Base-by-base conservation (phyloP, 345 rosid species). In the Turnera subulata region DNA sequence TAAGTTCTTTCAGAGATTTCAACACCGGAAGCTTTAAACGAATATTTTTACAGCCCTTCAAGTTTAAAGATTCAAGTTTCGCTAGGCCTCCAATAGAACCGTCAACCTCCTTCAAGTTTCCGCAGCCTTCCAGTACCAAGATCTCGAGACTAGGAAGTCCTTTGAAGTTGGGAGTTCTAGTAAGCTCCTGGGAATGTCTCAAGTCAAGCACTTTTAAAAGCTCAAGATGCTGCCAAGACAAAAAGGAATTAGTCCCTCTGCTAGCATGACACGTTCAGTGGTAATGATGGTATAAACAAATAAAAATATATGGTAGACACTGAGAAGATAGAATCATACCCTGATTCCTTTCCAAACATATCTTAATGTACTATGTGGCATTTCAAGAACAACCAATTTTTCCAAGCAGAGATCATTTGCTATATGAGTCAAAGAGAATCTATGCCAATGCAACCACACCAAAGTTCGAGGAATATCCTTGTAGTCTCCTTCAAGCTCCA, bases 71-170 rank as follows among this genome's bases (percentile, higher is more conserved):
- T n/a, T n/a, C n/a, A n/a, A n/a, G n/a, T n/a, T n/a, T n/a, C n/a
- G 17, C 15, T n/a, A 58, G 6, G 6, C 5, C n/a, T 0, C 62
- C 62, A 45, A 43, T 29, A 15, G 61, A 57, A 1, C 10, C 24
- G 45, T 57, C 29, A 57, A 57, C 13, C 25, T 44, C 40, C 11
- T 17, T 8, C 11, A 57, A 14, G 5, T 38, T 55, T 21, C n/a
- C 16, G 22, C 52, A 58, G 13, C 18, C 52, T 58, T 58, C 19
- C 0, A 58, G 52, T 11, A 9, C 1, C 14, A 56, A 7, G 5
- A 20, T 37, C 50, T 64, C 69, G 6, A 49, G 62, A 14, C n/a
- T 40, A 20, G 42, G 56, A 1, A 58, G 2, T 4, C 24, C 50
- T 16, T 17, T 18, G 18, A 58, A 25, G 9, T 58, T 52, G 10